Evolutionary conservation across 2,329 filamentous ascomycete species (phyloP), one percentile per base, ranked within the genome.

Genomic region (Madurella fahalii): DNA sequence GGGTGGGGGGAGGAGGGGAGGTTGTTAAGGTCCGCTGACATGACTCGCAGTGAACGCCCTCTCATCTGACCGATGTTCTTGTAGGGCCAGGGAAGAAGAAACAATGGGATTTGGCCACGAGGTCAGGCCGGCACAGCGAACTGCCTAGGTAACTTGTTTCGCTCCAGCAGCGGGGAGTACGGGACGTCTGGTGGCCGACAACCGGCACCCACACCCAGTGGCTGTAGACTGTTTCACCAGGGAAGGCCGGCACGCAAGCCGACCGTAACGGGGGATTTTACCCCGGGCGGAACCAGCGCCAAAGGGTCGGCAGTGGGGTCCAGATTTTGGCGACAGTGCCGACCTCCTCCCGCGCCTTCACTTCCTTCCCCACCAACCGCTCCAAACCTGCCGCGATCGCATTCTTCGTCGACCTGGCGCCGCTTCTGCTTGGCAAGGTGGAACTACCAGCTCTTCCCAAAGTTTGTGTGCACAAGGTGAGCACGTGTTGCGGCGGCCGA

Each of bases 31-130:
- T 53, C 56, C 45, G 50, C 52, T 58, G 56, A 58, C 52, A 47
- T 47, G 45, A 52, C 52, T 54, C 49, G 56, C 41, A 16, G 41
- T 43, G 45, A 54, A 49, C 48, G 17, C 34, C 31, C 34, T 54
- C 56, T 40, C 56, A 55, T 53, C 46, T 58, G 49, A 53, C 48
- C 55, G 7, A 31, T 37, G 16, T 18, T 20, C 53, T 40, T 48
- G 40, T 50, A 9, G 31, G 39, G 30, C 34, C 32, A 15, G 43
- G 44, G 20, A 51, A 47, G 43, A 9, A 45, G 41, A 12, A 37
- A 30, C 20, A 43, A 40, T 45, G 32, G 30, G 49, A 40, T 40
- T 30, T 51, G 47, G 54, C 43, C 54, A 57, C 47, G 47, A 25
- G 54, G 51, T 46, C 46, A 44, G 18, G 20, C 32, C 20, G 32